A percentile compares a stretch with the other conserved stretches of the same genome.
Evolutionary conservation across 1,139 yeast genomes (phyloP).

Genomic region (Yamadazyma dendronema): DNA sequence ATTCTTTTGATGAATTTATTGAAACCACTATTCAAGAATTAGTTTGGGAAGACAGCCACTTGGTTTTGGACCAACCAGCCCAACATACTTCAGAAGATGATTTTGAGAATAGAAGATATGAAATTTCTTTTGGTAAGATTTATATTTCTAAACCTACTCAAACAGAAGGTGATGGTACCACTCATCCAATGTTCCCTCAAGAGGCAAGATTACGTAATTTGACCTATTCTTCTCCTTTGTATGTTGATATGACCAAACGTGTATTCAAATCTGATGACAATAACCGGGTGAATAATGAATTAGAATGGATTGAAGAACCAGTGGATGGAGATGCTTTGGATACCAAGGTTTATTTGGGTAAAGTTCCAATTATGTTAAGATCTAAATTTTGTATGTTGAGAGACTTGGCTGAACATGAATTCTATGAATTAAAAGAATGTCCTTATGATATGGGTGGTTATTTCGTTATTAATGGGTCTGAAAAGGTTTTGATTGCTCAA

Average conservation of each 20-base stretch:
- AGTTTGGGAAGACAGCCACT: conserved; percentile 92
- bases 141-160: conserved; percentile 95
- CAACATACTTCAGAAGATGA: conserved; percentile 93
- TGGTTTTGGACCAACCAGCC: conserved; percentile 96
- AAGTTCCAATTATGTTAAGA: conserved; percentile 96
- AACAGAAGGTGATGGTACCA: conserved; percentile 99
- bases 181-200: conserved; percentile 98
- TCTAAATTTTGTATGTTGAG: conserved; percentile 94
- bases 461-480: conserved; percentile 96
- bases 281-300: conserved; percentile 54
- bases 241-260: conserved; percentile 92
- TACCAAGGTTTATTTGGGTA: conserved; percentile 86
- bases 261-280: conserved; percentile 83
- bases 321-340: conserved; percentile 56
- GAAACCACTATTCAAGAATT: conserved; percentile 95
- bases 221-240: conserved; percentile 93
- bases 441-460: conserved; percentile 99
- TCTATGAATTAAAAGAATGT: conserved; percentile 94
- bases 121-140: conserved; percentile 94
- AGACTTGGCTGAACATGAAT: conserved; percentile 90
- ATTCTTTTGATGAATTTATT: conserved; percentile 96
- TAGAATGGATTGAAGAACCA: conserved; percentile 66
- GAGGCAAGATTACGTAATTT: conserved; percentile 95
- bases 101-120: conserved; percentile 86
- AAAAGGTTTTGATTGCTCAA: conserved; percentile 96